Conservation (phyloP, 1,139 yeast species). For the Schizosaccharomyces versatilis region DNA sequence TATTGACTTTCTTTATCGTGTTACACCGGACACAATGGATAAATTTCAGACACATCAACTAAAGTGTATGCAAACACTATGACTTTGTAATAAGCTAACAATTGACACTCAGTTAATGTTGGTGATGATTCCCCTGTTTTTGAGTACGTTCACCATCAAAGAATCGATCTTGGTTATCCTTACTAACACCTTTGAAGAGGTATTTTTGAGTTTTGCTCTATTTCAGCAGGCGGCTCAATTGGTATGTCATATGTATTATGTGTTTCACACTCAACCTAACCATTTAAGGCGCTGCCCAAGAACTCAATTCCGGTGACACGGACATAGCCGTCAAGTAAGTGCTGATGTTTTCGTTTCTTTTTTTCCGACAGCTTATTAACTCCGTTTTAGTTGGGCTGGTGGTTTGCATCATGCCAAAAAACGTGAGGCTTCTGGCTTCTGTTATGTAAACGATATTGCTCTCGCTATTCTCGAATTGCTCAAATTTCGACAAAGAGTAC, state of each 20-base stretch:
- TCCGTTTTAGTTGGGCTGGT: slow-evolving; percentile 5
- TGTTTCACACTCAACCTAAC: not conserved
- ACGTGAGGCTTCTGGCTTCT: slow-evolving; percentile 82
- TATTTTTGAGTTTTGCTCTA: slow-evolving; percentile 6
- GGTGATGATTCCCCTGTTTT: slow-evolving; percentile 9
- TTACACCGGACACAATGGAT: slow-evolving; percentile 8
- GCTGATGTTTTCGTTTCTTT: no score
- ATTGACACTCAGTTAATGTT: slow-evolving; percentile 3
- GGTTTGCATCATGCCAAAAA: slow-evolving; percentile 77
- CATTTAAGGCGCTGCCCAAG: slow-evolving; percentile 5
- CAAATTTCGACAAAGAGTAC: slow-evolving; percentile 73
- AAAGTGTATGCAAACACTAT: slow-evolving; percentile 1
- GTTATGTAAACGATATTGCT: slow-evolving; percentile 73
- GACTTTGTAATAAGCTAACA: not conserved
- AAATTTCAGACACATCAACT: slow-evolving; percentile 5
- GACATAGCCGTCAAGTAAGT: slow-evolving; percentile 6
- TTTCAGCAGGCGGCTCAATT: slow-evolving; percentile 8
- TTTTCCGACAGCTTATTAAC: not conserved
- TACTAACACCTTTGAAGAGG: not conserved
- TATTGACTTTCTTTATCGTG: slow-evolving; percentile 8
- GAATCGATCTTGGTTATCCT: not conserved
- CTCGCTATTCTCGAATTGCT: slow-evolving; percentile 69
- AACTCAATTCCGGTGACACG: slow-evolving; percentile 6
- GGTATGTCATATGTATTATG: slow-evolving; percentile 2
- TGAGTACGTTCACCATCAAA: not conserved